Conservation (phyloP, 2,329 filamentous ascomycete genomes). For the Teratosphaeriaceae sp. region DNA sequence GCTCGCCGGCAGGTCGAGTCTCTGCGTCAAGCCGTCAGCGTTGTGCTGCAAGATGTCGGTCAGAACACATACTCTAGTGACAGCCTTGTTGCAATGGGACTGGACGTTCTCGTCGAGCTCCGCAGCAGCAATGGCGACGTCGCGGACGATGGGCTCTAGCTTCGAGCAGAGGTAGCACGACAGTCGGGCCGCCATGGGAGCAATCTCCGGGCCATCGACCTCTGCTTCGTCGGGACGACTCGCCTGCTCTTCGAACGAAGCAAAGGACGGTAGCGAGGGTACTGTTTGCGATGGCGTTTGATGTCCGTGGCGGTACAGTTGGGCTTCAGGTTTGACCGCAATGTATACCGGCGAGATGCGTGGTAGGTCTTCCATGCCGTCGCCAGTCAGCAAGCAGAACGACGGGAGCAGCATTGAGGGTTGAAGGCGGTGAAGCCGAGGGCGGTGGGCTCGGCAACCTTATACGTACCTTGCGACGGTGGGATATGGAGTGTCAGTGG, state of each 20-base stretch:
- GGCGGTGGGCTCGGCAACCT: background rate
- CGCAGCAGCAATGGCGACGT: constrained; percentile 18
- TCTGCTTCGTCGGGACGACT: constrained; percentile 12
- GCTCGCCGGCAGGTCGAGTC: constrained; percentile 11
- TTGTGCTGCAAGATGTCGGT: background rate
- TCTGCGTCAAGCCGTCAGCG: constrained; percentile 7
- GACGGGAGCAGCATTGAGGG: background rate
- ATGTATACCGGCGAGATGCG: background rate
- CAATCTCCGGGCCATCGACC: constrained; percentile 14
- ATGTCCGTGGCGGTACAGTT: background rate
- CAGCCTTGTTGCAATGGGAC: constrained; percentile 9
- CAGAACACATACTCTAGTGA: constrained; percentile 10
- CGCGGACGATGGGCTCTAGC: constrained; percentile 16
- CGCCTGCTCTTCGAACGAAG: constrained; percentile 17
- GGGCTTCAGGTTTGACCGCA: constrained; percentile 2
- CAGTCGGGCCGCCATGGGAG: constrained; percentile 13
- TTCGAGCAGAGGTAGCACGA: constrained; percentile 20
- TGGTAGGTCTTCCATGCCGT: background rate
- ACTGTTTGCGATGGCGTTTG: background rate
- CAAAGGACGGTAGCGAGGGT: constrained; percentile 22
- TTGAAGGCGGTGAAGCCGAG: background rate
- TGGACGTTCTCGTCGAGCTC: constrained; percentile 19
- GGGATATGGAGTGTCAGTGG: constrained; percentile 19
- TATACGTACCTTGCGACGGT: constrained; percentile 16
- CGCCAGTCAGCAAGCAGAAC: background rate